Base-by-base conservation (phyloP, 2,329 filamentous ascomycete genomes). In the Penicillium sp. region DNA sequence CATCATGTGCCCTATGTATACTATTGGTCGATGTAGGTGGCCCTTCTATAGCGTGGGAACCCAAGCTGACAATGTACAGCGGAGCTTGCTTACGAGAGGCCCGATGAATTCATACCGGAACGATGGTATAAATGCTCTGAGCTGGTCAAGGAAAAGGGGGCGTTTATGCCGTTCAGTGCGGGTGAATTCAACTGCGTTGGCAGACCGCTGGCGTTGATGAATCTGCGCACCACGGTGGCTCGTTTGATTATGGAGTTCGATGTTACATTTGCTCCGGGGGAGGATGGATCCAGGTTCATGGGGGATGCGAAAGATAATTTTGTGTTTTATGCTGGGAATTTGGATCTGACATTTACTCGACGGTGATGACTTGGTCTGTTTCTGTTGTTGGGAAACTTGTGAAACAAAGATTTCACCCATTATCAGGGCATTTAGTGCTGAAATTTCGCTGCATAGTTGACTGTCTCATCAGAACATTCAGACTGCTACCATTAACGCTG, bases 221-320 rank as follows among this genome's bases (percentile, higher is more conserved):
- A 78, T 60, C 52, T 80, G 13, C 70, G 76, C 3, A 70, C 70
- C 9, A 66, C 77, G 4, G 66, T 78, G 7, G 71, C 76, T 5
- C 66, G 69, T 23, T 52, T 80, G 23, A 58, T 80, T 17, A 65
- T 67, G 11, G 67, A 66, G 3, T 80, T 73, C 53, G 74, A 81
- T 61, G 55, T 79, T 21, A 64, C 67, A 13, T 71, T 81, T 31
- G 77, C 76, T 4, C 69, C 70, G 6, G 73, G 72, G 3, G 75
- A 79, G 56, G 73, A 76, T 61, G 76, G 74, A 2, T 58, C 58
- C 29, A 65, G 65, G 48, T 68, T 79, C 44, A 58, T 75, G 60
- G 64, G 65, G 15, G 65, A 75, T 56, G 75, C 72, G 8, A 70
- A 66, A 58, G 77, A 80, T 62, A 72, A 75, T 38, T 79, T 80